Evolutionary conservation across 179 eudicot genomes (phyloP).

Genomic region (Camellia oleifera): DNA sequence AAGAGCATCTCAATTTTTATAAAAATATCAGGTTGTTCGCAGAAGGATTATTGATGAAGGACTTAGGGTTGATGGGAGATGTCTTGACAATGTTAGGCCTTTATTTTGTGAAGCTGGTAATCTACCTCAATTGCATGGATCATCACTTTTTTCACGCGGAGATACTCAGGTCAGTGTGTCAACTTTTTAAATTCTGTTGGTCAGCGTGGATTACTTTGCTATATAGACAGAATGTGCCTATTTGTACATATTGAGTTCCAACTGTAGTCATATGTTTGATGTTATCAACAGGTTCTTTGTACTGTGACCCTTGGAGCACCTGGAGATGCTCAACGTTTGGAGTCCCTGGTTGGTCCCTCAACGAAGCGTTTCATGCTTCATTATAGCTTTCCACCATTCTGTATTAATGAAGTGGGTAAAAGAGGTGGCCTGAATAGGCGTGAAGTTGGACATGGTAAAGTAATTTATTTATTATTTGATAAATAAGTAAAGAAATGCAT

Average conservation of each 20-base stretch:
- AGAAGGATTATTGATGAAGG: constrained; percentile 79
- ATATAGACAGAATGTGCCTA: background rate
- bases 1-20: background rate
- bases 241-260: background rate
- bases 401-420: constrained; percentile 96
- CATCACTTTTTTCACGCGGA: constrained; percentile 88
- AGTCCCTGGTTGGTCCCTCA: constrained; percentile 79
- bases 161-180: constrained; percentile 80
- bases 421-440: constrained; percentile 83
- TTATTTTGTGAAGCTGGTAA: constrained; percentile 85
- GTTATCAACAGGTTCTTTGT: constrained; percentile 67
- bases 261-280: background rate
- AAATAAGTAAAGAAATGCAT: constrained; percentile 37
- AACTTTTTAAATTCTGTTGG: background rate
- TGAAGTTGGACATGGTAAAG: constrained; percentile 98
- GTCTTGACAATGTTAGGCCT: constrained; percentile 93
- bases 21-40: constrained; percentile 66
- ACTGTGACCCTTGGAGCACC: constrained; percentile 99
- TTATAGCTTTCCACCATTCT: constrained; percentile 94
- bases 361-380: constrained; percentile 96
- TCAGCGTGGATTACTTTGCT: background rate
- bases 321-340: constrained; percentile 86
- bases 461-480: background rate
- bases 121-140: constrained; percentile 85
- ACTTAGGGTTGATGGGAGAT: constrained; percentile 85